phyloP scores from a whole-genome alignment of 768 basidiomycete species.

The Suillus fuscotomentosus region DNA sequence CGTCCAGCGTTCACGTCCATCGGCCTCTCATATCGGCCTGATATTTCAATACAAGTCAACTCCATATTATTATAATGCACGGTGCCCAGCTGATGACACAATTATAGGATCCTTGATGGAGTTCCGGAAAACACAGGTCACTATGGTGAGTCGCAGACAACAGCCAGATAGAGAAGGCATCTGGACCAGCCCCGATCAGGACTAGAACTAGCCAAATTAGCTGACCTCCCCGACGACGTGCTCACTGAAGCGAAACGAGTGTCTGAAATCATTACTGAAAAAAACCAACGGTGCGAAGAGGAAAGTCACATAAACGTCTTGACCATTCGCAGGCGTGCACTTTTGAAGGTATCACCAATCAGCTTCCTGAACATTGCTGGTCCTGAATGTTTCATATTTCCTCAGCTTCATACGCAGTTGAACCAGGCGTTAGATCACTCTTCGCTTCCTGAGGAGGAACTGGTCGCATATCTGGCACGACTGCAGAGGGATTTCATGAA shows the following conservation, averaged over 20 bases:
- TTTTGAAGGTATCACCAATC: constrained; percentile 55
- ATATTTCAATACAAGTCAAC: constrained; percentile 75
- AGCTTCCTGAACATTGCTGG: neutral
- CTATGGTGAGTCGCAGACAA: constrained; percentile 53
- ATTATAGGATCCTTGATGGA: constrained; percentile 70
- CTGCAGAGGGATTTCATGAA: constrained; percentile 72
- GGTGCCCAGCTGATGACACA: constrained; percentile 1
- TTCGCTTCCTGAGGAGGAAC: constrained; percentile 67
- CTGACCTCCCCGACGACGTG: constrained; percentile 78
- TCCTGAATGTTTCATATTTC: neutral
- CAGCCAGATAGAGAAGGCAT: neutral
- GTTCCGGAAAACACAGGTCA: constrained; percentile 59
- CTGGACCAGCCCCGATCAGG: constrained; percentile 45
- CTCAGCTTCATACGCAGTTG: constrained; percentile 73
- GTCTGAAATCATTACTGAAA: constrained; percentile 53
- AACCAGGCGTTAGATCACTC: constrained; percentile 73
- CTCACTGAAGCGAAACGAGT: constrained; percentile 61
- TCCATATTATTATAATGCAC: neutral
- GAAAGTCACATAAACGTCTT: constrained; percentile 62
- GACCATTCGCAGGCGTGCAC: constrained; percentile 60
- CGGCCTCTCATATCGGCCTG: constrained; percentile 62
- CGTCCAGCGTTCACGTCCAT: constrained; percentile 51
- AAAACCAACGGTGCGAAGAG: constrained; percentile 56
- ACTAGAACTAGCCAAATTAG: constrained; percentile 83
- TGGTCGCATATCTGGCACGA: constrained; percentile 60